These are phyloP conservation scores for Sugiyamaella valdiviana DNA, from an alignment of 805 yeast genomes.

Conservation along the genomic window DNA sequence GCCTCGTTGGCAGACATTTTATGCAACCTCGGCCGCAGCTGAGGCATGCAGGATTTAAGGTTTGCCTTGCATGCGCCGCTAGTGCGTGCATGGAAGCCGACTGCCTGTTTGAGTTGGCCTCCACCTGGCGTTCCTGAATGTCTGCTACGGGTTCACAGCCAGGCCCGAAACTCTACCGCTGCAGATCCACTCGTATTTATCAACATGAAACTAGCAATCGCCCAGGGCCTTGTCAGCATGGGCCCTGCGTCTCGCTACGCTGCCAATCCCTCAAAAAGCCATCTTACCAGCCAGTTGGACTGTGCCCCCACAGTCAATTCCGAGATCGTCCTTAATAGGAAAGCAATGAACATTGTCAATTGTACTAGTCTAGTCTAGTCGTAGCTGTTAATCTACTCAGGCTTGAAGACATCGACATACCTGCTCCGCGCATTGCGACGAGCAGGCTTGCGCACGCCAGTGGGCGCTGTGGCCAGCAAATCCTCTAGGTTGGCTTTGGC, in stretches of 20 bases:
- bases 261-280: no score
- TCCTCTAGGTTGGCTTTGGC: conserved; percentile 44
- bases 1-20: neutral
- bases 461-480: conserved; percentile 36
- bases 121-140: neutral
- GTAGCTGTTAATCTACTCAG: conserved; percentile 11
- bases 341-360: no score
- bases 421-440: conserved; percentile 51
- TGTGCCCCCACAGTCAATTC: no score
- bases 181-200: neutral
- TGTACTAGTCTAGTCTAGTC: no score
- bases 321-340: no score
- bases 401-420: conserved; percentile 60
- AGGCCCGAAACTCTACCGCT: neutral
- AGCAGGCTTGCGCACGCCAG: conserved; percentile 37
- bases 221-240: no score
- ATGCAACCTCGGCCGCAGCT: neutral
- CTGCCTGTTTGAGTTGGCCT: neutral
- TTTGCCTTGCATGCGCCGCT: neutral
- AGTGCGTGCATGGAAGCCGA: neutral
- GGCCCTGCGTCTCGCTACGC: no score
- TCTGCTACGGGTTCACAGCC: neutral
- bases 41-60: neutral
- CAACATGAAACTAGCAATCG: neutral
- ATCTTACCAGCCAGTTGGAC: no score